phyloP scores from a whole-genome alignment of 306 rosid genomes.

The Corylus avellana region DNA sequence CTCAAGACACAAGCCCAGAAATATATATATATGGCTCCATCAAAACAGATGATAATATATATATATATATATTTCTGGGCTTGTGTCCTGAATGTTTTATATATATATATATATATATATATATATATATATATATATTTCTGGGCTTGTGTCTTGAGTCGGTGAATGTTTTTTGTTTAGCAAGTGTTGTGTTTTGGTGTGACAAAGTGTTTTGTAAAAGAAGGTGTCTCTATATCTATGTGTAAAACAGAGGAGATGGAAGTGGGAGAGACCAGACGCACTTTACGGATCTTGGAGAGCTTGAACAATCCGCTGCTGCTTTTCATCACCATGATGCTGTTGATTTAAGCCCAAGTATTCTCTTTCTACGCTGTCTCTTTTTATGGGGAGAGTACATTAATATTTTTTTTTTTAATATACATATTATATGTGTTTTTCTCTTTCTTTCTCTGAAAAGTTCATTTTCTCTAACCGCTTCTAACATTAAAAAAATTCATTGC shows the following conservation, averaged over 20 bases:
- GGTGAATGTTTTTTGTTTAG: conserved; percentile 5
- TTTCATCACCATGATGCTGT: conserved; percentile 66
- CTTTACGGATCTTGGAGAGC: conserved; percentile 67
- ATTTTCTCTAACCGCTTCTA: conserved; percentile 12
- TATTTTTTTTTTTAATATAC: background rate
- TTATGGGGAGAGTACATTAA: background rate
- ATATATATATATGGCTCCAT: too few relatives aligned
- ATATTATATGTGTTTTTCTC: background rate
- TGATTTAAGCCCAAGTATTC: conserved; percentile 80
- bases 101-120: too few relatives aligned
- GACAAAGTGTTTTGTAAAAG: conserved; percentile 10
- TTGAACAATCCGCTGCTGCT: conserved; percentile 58
- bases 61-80: background rate
- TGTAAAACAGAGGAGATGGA: conserved; percentile 72
- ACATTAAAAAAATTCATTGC: conserved; percentile 16
- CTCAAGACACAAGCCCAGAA: too few relatives aligned
- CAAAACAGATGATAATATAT: too few relatives aligned
- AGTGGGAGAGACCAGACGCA: conserved; percentile 44
- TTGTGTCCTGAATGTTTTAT: background rate
- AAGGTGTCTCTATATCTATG: conserved; percentile 37
- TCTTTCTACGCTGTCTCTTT: conserved; percentile 16
- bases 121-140: background rate
- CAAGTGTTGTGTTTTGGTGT: background rate
- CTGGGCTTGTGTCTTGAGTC: background rate
- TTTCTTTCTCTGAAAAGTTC: background rate